Evolutionary conservation across 108 stramenopile species (phyloP), one percentile per base, ranked within the genome.

Genomic region (Cyclostephanos tholiformis): DNA sequence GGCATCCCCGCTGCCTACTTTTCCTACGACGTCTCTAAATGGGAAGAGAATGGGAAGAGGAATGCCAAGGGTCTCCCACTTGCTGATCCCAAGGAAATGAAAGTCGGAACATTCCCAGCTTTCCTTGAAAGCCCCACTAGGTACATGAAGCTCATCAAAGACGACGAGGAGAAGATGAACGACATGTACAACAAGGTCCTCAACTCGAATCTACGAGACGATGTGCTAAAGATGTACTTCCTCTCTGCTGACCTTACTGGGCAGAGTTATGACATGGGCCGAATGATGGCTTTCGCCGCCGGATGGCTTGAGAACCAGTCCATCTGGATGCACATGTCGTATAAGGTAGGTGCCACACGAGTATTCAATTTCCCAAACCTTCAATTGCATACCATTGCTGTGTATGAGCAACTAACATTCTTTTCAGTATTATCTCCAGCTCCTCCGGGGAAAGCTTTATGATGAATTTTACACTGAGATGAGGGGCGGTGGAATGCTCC

Each of bases 241-340:
- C 76, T 98, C 50, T 95, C 92, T 49, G 94, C 92, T 57, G 91
- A 88, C 76, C 87, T 98, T 36, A 81, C 84, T 51, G 96, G 96
- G 41, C 96, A 98, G 77, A 88, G 87, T 58, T 93, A 84, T 68
- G 96, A 96, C 63, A 96, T 97, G 91, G 97, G 97, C 72, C 80
- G 97, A 49, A 96, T 97, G 89, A 98, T 95, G 89, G 95, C 95
- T 10, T 98, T 98, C 68, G 76, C 95, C 25, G 95, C 97, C 41
- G 97, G 97, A 22, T 98, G 97, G 97, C 85, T 98, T 22, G 97
- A 98, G 84, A 97, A 98, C 79, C 91, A 97, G 76, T 91, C 89
- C 41, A 91, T 98, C 67, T 98, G 97, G 97, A 90, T 94, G 87
- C 97, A 98, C 88, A 98, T 98, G 97, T 92, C 91, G 52, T 98